Evolutionary conservation across 176 grass and related monocot genomes (phyloP).

Genomic region (sorghum (Sorghum bicolor)): DNA sequence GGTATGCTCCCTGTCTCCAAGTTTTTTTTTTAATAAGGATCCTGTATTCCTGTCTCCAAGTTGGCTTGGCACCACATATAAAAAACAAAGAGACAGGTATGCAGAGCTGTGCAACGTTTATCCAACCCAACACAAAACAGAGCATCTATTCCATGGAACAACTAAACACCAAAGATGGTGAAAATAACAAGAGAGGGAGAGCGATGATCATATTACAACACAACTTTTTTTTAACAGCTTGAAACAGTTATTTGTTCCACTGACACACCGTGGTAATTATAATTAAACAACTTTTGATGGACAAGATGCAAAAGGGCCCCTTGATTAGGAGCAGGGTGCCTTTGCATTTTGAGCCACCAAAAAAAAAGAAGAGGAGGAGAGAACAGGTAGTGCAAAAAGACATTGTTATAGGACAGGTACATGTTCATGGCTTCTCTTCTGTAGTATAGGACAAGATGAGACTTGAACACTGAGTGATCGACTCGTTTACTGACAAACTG

Average conservation of each 20-base stretch:
- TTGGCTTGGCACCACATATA: slow-evolving; percentile 36
- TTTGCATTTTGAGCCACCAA: slow-evolving; percentile 48
- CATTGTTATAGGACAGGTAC: slow-evolving; percentile 48
- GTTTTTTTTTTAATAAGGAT: neutral
- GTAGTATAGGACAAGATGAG: slow-evolving; percentile 54
- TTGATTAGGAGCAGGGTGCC: slow-evolving; percentile 26
- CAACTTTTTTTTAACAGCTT: slow-evolving; percentile 35
- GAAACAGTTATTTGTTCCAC: slow-evolving; percentile 32
- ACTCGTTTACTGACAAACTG: slow-evolving; percentile 29
- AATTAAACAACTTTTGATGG: slow-evolving; percentile 41
- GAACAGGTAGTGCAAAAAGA: slow-evolving; percentile 31
- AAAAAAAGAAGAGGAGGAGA: neutral
- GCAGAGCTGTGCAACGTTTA: slow-evolving; percentile 13
- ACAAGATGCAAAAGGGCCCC: slow-evolving; percentile 21
- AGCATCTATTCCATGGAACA: slow-evolving; percentile 27
- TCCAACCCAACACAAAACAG: slow-evolving; percentile 30
- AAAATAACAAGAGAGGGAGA: neutral
- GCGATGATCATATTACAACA: slow-evolving; percentile 18
- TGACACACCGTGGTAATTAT: slow-evolving; percentile 40
- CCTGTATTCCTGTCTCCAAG: slow-evolving; percentile 33
- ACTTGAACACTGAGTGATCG: slow-evolving; percentile 35
- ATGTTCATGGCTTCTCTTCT: slow-evolving; percentile 56
- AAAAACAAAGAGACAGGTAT: slow-evolving; percentile 27
- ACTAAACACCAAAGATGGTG: neutral
- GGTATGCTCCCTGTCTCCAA: slow-evolving; percentile 52